Percentiles rank a stretch among this genome's conserved stretches.
phyloP scores from a whole-genome alignment of 129 eudicot species.

The Dittrichia graveolens region DNA sequence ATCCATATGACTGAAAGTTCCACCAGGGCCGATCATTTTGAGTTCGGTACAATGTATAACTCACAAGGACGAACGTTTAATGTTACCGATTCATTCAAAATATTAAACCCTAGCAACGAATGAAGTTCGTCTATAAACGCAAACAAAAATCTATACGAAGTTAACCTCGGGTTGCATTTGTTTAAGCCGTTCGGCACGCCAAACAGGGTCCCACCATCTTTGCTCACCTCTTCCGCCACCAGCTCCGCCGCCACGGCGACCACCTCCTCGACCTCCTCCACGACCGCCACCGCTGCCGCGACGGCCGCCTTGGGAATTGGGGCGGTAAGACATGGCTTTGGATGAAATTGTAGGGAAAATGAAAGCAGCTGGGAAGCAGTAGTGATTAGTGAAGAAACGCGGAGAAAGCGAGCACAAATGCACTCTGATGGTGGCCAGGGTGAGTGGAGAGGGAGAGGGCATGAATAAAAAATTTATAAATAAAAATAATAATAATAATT shows the following conservation, averaged over 20 bases:
- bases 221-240: constrained; percentile 86
- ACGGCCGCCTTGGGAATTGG: constrained; percentile 83
- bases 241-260: constrained; percentile 54
- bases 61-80: not conserved
- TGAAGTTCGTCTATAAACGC: not conserved
- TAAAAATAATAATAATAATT: not conserved
- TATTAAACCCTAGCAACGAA: constrained; percentile 29
- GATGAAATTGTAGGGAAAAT: constrained; percentile 32
- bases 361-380: constrained; percentile 23
- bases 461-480: not conserved
- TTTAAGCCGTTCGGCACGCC: constrained; percentile 86
- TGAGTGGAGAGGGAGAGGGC: not conserved
- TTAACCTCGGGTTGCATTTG: constrained; percentile 74
- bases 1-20: not conserved
- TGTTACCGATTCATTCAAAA: not conserved
- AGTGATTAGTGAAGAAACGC: constrained; percentile 33
- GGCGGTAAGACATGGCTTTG: constrained; percentile 66
- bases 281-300: constrained; percentile 65
- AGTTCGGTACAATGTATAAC: not conserved
- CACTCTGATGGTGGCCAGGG: constrained; percentile 20
- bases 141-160: constrained; percentile 4
- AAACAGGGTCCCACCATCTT: constrained; percentile 97
- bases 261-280: constrained; percentile 43
- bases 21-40: not conserved
- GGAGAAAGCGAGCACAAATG: constrained; percentile 35